Percentiles rank a stretch among this genome's conserved stretches.
Conservation (phyloP, 768 basidiomycete genomes). For the Lactarius trivialis region DNA sequence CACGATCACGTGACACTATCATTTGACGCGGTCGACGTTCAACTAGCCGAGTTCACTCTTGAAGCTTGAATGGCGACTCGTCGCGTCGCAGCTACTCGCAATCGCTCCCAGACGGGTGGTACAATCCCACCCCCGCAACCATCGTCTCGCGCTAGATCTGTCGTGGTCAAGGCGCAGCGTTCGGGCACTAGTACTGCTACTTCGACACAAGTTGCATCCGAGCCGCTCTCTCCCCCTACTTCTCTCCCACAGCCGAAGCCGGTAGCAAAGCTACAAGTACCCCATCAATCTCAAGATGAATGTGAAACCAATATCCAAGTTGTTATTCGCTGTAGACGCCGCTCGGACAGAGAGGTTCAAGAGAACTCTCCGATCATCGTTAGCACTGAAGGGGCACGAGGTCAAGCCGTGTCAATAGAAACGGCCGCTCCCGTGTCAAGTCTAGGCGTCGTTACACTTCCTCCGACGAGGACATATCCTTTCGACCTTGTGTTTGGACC, state of each 20-base stretch:
- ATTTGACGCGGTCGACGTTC: conserved; percentile 21
- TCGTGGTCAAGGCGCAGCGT: conserved; percentile 38
- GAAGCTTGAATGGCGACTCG: conserved; percentile 55
- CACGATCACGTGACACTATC: conserved; percentile 9
- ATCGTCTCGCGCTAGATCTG: conserved; percentile 40
- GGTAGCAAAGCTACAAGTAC: conserved; percentile 22
- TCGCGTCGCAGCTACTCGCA: conserved; percentile 47
- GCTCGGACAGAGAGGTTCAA: conserved; percentile 78
- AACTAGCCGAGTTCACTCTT: neutral
- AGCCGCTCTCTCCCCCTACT: conserved; percentile 8
- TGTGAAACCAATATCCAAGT: conserved; percentile 87
- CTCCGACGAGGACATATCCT: conserved; percentile 80
- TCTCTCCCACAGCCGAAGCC: conserved; percentile 10
- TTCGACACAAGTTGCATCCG: conserved; percentile 25
- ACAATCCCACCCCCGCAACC: conserved; percentile 33
- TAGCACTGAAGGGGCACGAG: conserved; percentile 66
- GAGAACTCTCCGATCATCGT: conserved; percentile 87
- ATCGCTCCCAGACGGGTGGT: conserved; percentile 32
- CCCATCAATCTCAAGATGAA: conserved; percentile 31
- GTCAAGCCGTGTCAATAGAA: conserved; percentile 75
- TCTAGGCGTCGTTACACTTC: conserved; percentile 65
- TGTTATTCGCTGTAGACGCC: conserved; percentile 80
- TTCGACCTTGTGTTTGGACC: conserved; percentile 97
- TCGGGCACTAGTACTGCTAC: conserved; percentile 26
- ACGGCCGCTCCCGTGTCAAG: conserved; percentile 62